Evolutionary conservation across 345 rosid genomes (phyloP).

Genomic region (Syzygium oleosum): DNA sequence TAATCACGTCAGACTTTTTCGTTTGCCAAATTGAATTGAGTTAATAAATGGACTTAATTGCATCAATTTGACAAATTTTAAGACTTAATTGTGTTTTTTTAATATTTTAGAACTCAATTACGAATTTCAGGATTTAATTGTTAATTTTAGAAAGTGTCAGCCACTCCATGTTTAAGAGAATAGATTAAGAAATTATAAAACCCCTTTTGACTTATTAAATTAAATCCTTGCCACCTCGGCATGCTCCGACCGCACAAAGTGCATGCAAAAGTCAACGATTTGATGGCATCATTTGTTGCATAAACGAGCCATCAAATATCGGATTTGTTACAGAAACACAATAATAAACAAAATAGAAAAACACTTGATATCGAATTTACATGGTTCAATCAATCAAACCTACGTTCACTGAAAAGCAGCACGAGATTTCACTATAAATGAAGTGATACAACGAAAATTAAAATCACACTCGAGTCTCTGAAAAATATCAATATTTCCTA

Average conservation of each 20-base stretch:
- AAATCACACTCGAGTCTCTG: not conserved
- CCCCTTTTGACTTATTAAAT: not conserved
- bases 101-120: no score
- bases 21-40: not conserved
- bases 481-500: no score
- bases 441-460: not conserved
- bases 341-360: not conserved
- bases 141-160: not conserved
- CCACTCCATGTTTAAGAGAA: not conserved
- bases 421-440: not conserved
- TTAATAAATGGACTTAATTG: not conserved
- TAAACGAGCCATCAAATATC: not conserved
- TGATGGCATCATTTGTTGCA: not conserved
- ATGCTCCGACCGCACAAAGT: not conserved
- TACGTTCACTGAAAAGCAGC: not conserved
- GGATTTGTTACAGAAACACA: not conserved
- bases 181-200: not conserved
- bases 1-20: not conserved
- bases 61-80: not conserved
- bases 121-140: not conserved
- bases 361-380: not conserved
- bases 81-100: rapidly evolving
- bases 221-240: not conserved
- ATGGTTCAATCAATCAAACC: not conserved
- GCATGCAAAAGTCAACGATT: not conserved